phyloP scores from a whole-genome alignment of 2,329 filamentous ascomycete species.

The Exophiala bonariae region DNA sequence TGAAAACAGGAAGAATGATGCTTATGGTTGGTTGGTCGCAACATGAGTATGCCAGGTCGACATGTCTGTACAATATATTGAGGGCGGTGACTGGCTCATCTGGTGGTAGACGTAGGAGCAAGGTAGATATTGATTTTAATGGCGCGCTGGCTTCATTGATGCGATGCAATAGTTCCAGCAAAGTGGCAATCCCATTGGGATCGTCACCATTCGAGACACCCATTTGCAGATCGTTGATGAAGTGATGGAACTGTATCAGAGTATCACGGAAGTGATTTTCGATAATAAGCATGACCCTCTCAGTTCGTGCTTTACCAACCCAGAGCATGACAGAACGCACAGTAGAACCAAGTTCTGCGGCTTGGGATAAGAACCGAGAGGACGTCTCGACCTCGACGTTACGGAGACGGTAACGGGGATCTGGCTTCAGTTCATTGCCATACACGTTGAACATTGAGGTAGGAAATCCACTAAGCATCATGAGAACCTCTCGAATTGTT shows the following conservation, averaged over 20 bases:
- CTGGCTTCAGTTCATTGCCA: constrained; percentile 23
- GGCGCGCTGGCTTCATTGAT: constrained; percentile 2
- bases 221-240: constrained; percentile 10
- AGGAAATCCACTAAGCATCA: constrained; percentile 78
- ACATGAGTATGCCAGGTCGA: constrained; percentile 14
- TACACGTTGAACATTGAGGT: constrained; percentile 66
- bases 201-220: constrained; percentile 11
- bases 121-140: constrained; percentile 2
- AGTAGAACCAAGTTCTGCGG: constrained; percentile 8
- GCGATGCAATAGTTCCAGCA: constrained; percentile 13
- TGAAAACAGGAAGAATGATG: constrained; percentile 17
- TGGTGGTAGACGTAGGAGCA: constrained; percentile 4
- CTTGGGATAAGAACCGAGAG: constrained; percentile 20
- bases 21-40: constrained; percentile 5
- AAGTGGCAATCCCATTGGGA: constrained; percentile 12
- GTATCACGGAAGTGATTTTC: constrained; percentile 10
- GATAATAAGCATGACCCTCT: constrained; percentile 18
- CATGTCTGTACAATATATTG: constrained; percentile 7
- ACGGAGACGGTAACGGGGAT: constrained; percentile 15
- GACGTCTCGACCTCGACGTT: constrained; percentile 16
- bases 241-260: constrained; percentile 9
- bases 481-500: constrained; percentile 73
- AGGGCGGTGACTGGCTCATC: constrained; percentile 12
- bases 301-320: constrained; percentile 9
- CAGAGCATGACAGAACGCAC: constrained; percentile 14